Percentiles rank a stretch among this genome's conserved stretches.
Evolutionary conservation across 192 early-diverging fungal genomes (phyloP).

Genomic region (Gigaspora rosea): DNA sequence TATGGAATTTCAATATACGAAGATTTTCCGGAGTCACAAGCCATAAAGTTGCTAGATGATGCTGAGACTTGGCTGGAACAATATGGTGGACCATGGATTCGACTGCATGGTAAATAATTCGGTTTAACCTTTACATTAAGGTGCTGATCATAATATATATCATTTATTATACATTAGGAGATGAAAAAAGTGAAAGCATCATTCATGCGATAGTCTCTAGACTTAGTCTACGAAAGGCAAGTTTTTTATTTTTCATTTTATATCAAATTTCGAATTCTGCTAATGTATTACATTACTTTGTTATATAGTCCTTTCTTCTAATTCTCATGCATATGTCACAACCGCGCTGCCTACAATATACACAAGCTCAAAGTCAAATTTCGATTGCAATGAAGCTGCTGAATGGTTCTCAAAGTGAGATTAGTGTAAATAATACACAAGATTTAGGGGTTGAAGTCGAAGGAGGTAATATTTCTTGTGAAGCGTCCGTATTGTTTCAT

Average conservation of each 20-base stretch:
- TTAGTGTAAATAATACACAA: conserved; percentile 32
- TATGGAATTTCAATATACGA: conserved; percentile 55
- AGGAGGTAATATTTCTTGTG: conserved; percentile 15
- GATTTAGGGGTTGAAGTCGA: conserved; percentile 38
- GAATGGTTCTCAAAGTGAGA: conserved; percentile 16
- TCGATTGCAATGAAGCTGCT: conserved; percentile 16
- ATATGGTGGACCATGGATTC: conserved; percentile 40
- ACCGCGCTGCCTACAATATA: conserved; percentile 44
- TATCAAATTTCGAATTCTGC: neutral
- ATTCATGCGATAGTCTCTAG: neutral
- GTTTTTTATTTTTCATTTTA: neutral
- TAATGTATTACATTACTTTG: neutral
- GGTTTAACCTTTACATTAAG: too few species aligned
- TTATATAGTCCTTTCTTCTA: conserved; percentile 44
- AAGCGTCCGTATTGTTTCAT: neutral
- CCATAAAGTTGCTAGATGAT: conserved; percentile 41
- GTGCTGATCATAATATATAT: too few species aligned
- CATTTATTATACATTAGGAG: neutral
- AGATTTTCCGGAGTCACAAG: conserved; percentile 38
- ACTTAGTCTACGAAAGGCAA: neutral
- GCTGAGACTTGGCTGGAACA: conserved; percentile 43
- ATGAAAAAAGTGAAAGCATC: neutral
- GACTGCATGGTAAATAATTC: conserved; percentile 15
- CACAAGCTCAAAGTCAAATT: conserved; percentile 39
- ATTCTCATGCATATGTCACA: conserved; percentile 47